A percentile compares a stretch with the other conserved stretches of the same genome.
Evolutionary conservation across 2,329 filamentous ascomycete genomes (phyloP).

Genomic region (Aschersonia sp.): DNA sequence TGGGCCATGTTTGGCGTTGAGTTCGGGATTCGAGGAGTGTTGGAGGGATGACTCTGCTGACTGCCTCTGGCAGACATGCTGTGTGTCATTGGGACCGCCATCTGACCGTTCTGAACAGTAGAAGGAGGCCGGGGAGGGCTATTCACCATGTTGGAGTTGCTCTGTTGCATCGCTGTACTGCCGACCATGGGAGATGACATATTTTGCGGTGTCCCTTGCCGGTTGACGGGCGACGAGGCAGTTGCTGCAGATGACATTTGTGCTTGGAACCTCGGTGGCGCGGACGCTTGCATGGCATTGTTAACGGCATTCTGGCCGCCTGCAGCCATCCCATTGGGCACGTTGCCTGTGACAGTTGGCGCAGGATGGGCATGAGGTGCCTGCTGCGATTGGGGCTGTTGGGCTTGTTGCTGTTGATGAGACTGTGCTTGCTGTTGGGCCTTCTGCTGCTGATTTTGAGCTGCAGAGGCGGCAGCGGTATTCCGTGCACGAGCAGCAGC

Average conservation of each 20-base stretch:
- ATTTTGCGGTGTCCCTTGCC: slow-evolving; percentile 49
- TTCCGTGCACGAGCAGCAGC: slow-evolving; percentile 16
- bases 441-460: slow-evolving; percentile 9
- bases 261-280: slow-evolving; percentile 33
- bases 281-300: slow-evolving; percentile 22
- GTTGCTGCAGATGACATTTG: slow-evolving; percentile 44
- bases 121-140: slow-evolving; percentile 55
- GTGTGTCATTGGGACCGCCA: slow-evolving; percentile 45
- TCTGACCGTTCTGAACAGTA: slow-evolving; percentile 44
- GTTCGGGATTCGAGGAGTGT: slow-evolving; percentile 47
- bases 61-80: slow-evolving; percentile 51
- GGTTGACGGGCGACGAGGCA: slow-evolving; percentile 52
- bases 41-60: slow-evolving; percentile 50
- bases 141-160: slow-evolving; percentile 52
- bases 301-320: slow-evolving; percentile 19
- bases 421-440: slow-evolving; percentile 3
- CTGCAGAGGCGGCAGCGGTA: slow-evolving; percentile 10
- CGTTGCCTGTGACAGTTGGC: slow-evolving; percentile 20
- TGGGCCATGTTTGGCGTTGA: slow-evolving; percentile 47
- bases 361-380: slow-evolving; percentile 19
- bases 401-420: background rate
- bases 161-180: slow-evolving; percentile 48
- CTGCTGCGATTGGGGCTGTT: slow-evolving; percentile 8
- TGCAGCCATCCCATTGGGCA: slow-evolving; percentile 22
- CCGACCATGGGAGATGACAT: slow-evolving; percentile 53